A percentile compares a stretch with the other conserved stretches of the same genome.
phyloP scores from a whole-genome alignment of 2,329 filamentous ascomycete species.

The Colletotrichum australisinense region DNA sequence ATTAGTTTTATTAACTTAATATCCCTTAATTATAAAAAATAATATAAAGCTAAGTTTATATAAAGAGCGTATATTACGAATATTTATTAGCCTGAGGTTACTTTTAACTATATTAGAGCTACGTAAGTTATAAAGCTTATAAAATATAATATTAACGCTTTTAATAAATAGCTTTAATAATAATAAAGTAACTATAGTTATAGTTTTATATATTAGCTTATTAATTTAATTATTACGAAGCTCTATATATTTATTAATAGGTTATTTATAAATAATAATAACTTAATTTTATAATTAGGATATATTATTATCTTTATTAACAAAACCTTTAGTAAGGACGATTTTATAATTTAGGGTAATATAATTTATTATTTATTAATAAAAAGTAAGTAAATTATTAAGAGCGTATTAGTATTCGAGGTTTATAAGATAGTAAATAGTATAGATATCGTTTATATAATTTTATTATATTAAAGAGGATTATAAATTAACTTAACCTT shows the following conservation, averaged over 20 bases:
- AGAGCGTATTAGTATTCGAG: too few relatives aligned
- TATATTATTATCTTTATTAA: not conserved
- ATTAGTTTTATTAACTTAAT: not conserved
- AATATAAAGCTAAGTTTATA: too few relatives aligned
- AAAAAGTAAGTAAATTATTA: not conserved
- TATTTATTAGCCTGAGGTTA: too few relatives aligned
- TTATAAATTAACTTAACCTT: too few relatives aligned
- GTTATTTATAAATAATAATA: not conserved
- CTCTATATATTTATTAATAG: not conserved
- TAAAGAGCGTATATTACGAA: too few relatives aligned
- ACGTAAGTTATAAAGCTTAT: not conserved
- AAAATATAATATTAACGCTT: accelerated
- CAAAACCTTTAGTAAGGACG: not conserved
- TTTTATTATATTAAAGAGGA: too few relatives aligned
- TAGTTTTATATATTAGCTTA: not conserved
- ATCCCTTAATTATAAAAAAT: too few relatives aligned
- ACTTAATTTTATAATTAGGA: not conserved
- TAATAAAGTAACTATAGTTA: not conserved
- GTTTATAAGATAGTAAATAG: too few relatives aligned
- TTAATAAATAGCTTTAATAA: not conserved
- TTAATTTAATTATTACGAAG: not conserved
- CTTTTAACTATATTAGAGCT: not conserved
- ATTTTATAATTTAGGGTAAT: not conserved
- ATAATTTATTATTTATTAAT: not conserved
- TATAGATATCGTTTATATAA: too few relatives aligned